Evolutionary conservation across 176 grass and related monocot species (phyloP), one percentile per base, ranked within the genome.

Genomic region (Phoenix dactylifera): DNA sequence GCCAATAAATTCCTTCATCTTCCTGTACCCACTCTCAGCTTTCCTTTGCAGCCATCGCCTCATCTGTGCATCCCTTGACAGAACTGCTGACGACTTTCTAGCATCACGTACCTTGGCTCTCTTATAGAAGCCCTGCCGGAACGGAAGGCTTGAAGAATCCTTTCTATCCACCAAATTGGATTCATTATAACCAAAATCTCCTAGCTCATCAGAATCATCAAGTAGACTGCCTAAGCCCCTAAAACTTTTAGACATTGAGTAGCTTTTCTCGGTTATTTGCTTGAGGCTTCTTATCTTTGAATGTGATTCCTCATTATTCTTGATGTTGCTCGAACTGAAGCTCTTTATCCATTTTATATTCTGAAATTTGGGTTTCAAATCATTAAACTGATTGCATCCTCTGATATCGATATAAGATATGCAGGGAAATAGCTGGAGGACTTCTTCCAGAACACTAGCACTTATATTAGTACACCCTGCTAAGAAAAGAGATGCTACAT

Each of bases 61-160:
- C 85, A 98, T 88, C 56, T 98, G 87, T 54, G 93, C 93, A 91
- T 98, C 93, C 73, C 88, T 81, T 0, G 93, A 98, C 69, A 92
- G 75, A 80, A 98, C 66, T 2, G 74, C 93, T 19, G 87, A 87
- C 1, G 92, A 91, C 64, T 88, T 98, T 83, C 84, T 98, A 64
- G 88, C 82, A 89, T 98, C 84, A 66, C 83, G 81, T 74, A 87
- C 75, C 65, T 98, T 98, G 49, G 91, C 85, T 69, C 93, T 78
- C 65, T 98, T 98, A 70, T 92, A 98, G 70, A 80, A 98, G 20
- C 93, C 88, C 72, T 90, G 93, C 52, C 88, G 79, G 76, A 98
- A 98, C 57, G 82, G 78, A 59, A 86, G 72, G 51, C 52, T 86
- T 20, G 75, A 74, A 52, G 72, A 73, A 63, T 82, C 82, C 57